Conservation (phyloP, 306 rosid genomes). For the Ormosia semicastrata region DNA sequence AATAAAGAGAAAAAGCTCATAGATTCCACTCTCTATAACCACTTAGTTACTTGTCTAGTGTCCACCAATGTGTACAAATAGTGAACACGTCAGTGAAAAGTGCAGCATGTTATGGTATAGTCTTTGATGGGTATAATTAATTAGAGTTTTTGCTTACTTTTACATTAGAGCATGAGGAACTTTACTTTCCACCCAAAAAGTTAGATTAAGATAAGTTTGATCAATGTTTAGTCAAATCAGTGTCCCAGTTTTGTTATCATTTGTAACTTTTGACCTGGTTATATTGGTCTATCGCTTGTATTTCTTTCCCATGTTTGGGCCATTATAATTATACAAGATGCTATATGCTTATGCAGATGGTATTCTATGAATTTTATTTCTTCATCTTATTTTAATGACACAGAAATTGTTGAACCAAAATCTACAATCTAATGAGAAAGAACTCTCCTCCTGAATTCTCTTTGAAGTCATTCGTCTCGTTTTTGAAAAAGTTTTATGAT, state of each 20-base stretch:
- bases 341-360: background rate
- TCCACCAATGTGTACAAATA: constrained; percentile 40
- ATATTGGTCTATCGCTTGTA: background rate
- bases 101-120: constrained; percentile 38
- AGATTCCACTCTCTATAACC: constrained; percentile 45
- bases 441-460: background rate
- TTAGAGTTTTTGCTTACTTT: constrained; percentile 17
- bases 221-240: constrained; percentile 24
- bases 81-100: constrained; percentile 36
- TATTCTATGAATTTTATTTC: background rate
- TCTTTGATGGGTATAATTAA: constrained; percentile 27
- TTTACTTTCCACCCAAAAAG: constrained; percentile 32
- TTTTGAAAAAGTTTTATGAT: background rate
- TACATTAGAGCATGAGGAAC: constrained; percentile 14
- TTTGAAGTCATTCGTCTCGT: background rate
- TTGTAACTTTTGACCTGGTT: constrained; percentile 10
- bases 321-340: constrained; percentile 8
- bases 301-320: background rate
- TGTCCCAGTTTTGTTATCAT: constrained; percentile 13
- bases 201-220: constrained; percentile 6
- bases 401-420: background rate
- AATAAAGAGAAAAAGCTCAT: constrained; percentile 48
- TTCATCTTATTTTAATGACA: background rate
- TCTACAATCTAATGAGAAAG: background rate
- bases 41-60: constrained; percentile 29